Evolutionary conservation across 225 moss, liverwort and hornwort genomes (phyloP).

Genomic region (Lunularia cruciata): DNA sequence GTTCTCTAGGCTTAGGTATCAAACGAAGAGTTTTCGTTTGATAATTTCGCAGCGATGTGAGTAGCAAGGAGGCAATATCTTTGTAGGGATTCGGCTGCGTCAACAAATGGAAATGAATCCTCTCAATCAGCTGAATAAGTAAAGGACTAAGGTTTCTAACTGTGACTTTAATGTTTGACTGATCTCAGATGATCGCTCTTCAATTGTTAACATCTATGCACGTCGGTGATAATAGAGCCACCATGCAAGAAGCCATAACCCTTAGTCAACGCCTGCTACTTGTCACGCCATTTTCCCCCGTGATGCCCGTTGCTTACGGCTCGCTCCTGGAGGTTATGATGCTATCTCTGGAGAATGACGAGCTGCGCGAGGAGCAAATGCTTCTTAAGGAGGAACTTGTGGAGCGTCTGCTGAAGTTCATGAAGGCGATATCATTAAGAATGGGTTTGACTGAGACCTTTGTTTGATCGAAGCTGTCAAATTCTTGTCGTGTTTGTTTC

Average conservation of each 20-base stretch:
- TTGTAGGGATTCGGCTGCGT: no score
- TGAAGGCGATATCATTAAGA: conserved; percentile 35
- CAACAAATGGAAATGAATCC: no score
- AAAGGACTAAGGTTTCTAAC: not conserved
- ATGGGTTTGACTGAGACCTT: conserved; percentile 33
- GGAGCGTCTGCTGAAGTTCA: conserved; percentile 39
- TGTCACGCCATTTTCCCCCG: conserved; percentile 40
- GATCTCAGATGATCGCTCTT: conserved; percentile 44
- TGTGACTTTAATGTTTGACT: not conserved
- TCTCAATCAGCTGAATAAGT: not conserved
- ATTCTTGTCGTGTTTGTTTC: not conserved
- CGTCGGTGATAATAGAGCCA: conserved; percentile 19
- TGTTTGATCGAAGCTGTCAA: not conserved
- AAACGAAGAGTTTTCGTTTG: not conserved
- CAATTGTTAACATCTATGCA: conserved; percentile 49
- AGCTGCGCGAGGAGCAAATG: conserved; percentile 21
- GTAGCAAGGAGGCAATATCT: not conserved
- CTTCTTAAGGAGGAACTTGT: conserved; percentile 37
- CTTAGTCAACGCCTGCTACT: conserved; percentile 38
- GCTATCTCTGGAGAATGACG: conserved; percentile 27
- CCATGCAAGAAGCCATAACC: conserved; percentile 33
- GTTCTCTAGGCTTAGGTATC: no score
- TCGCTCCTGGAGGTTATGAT: conserved; percentile 49
- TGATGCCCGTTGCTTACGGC: conserved; percentile 44
- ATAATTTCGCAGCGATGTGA: not conserved